phyloP scores from a whole-genome alignment of 1,139 yeast genomes.

The Candida sanyaensis region DNA sequence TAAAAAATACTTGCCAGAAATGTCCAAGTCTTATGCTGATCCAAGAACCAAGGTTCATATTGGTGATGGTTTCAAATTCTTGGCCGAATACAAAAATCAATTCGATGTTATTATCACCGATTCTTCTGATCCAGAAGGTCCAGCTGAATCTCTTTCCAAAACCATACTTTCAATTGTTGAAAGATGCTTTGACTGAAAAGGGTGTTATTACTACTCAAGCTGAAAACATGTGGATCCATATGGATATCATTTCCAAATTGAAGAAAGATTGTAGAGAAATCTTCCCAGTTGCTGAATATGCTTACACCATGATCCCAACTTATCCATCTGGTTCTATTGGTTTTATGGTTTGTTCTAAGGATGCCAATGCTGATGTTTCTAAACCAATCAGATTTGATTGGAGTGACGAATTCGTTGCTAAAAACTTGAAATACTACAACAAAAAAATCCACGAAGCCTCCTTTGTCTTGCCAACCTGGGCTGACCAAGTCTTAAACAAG shows the following conservation, averaged over 20 bases:
- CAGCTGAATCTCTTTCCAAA: slow-evolving; percentile 86
- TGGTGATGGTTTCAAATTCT: slow-evolving; percentile 91
- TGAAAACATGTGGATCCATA: slow-evolving; percentile 87
- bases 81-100: slow-evolving; percentile 66
- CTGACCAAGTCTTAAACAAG: slow-evolving; percentile 45
- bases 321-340: slow-evolving; percentile 95
- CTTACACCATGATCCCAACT: slow-evolving; percentile 88
- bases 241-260: slow-evolving; percentile 75
- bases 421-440: slow-evolving; percentile 77
- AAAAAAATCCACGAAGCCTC: slow-evolving; percentile 79
- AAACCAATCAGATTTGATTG: slow-evolving; percentile 67
- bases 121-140: slow-evolving; percentile 96
- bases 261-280: slow-evolving; percentile 73
- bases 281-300: slow-evolving; percentile 87
- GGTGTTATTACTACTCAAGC: slow-evolving; percentile 94
- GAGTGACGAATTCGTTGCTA: slow-evolving; percentile 60
- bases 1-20: slow-evolving; percentile 79
- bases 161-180: slow-evolving; percentile 78
- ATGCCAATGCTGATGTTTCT: slow-evolving; percentile 59
- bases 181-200: slow-evolving; percentile 76
- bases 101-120: slow-evolving; percentile 93
- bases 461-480: slow-evolving; percentile 88
- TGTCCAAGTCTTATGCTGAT: slow-evolving; percentile 77
- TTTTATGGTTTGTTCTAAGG: slow-evolving; percentile 88
- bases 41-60: slow-evolving; percentile 82